These are phyloP conservation scores for Termitomyces sp. DNA, from an alignment of 768 basidiomycete species.

Conservation along the genomic window DNA sequence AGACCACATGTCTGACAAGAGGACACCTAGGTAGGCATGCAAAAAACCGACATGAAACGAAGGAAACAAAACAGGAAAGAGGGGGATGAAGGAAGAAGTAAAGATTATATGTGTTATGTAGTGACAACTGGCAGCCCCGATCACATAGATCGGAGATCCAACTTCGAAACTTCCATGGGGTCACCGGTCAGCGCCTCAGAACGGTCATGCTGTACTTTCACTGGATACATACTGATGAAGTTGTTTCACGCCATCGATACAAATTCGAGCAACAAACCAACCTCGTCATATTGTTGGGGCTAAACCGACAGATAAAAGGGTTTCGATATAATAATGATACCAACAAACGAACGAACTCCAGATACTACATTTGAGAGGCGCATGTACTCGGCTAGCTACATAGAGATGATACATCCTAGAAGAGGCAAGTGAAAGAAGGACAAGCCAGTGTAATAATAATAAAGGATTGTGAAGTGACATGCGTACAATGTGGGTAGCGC, in stretches of 20 bases:
- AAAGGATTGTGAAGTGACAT: constrained; percentile 6
- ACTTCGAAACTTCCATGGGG: too few species aligned
- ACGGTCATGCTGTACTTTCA: not conserved
- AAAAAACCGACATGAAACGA: not conserved
- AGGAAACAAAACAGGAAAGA: not conserved
- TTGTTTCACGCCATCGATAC: not conserved
- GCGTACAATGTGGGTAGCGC: constrained; percentile 11
- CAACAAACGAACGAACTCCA: not conserved
- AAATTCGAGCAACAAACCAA: not conserved
- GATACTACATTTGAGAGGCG: constrained; percentile 17
- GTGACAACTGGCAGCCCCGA: not conserved
- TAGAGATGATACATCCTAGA: constrained; percentile 30
- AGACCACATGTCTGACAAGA: constrained; percentile 11
- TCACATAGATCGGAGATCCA: not conserved
- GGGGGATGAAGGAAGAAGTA: not conserved
- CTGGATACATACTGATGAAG: too few species aligned
- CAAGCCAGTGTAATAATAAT: constrained; percentile 11
- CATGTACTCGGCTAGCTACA: constrained; percentile 18
- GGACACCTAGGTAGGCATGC: constrained; percentile 10
- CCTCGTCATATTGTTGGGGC: not conserved
- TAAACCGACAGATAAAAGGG: not conserved
- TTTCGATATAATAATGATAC: not conserved
- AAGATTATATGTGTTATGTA: not conserved
- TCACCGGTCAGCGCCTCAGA: not conserved
- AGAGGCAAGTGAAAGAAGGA: constrained; percentile 13